Evolutionary conservation across 2,329 filamentous ascomycete genomes (phyloP), one percentile per base, ranked within the genome.

Genomic region (Aspergillus sp.): DNA sequence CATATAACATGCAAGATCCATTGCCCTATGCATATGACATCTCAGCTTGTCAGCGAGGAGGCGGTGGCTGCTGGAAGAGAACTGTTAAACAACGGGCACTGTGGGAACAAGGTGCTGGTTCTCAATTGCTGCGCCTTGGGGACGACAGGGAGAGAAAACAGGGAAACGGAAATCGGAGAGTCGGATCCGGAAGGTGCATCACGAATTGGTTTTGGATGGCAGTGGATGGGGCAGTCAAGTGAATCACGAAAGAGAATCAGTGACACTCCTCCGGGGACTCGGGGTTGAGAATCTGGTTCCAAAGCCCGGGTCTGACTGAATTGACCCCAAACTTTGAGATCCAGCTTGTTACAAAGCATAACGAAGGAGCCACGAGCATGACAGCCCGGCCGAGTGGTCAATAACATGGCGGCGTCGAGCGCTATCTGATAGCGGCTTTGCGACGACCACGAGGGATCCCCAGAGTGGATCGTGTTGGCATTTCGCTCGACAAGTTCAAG

Each of bases 21-120:
- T 63, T 62, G 59, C 54, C 62, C 62, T 61, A 57, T 72, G 71
- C 72, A 74, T 74, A 75, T 74, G 71, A 75, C 69, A 72, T 75
- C 71, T 72, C 65, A 69, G 49, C 59, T 67, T 54, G 49, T 61
- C 61, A 55, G 59, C 58, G 62, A 59, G 64, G 60, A 62, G 59
- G 59, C 60, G 54, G 45, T 57, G 54, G 54, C 46, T 46, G 49
- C 38, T 51, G 45, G 46, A 57, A 61, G 53, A 64, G 63, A 61
- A 61, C 54, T 66, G 58, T 55, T 41, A 15, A 11, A 41, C 34
- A 41, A 41, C 34, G 34, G 34, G 34, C 11, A 6, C 13, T 8
- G 8, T 47, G 54, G 53, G 52, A 52, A 56, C 53, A 57, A 53
- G 48, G 49, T 54, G 23, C 54, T 47, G 25, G 45, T 19, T 25